Base-by-base conservation (phyloP, 257 asterid genomes). In the Jasminum sambac region DNA sequence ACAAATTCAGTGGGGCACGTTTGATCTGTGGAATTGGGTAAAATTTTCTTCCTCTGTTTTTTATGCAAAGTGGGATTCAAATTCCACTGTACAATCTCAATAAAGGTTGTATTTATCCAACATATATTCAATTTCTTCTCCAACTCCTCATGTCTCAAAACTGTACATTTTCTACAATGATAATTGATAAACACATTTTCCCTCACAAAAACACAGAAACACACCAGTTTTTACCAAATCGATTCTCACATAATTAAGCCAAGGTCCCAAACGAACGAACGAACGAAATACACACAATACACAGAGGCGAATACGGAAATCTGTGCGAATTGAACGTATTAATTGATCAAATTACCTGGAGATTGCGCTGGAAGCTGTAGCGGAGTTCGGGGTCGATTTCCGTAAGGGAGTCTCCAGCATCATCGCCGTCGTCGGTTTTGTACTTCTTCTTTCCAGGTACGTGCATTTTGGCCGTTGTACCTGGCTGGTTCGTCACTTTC, bases 351-450 rank as follows among this genome's bases (percentile, higher is more conserved):
- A 19, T 55, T 46, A 91, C 98, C 96, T 94, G 95, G 76, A 78
- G 88, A 68, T 94, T 93, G 68, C 99, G 96, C 88, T 94, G 98
- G 88, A 94, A 94, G 84, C 89, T 80, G 87, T 94, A 91, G 30
- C 99, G 98, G 16, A 94, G 80, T 37, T 94, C 96, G 30, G 98
- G 89, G 77, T 94, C 99, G 60, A 94, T 91, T 76, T 91, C 90
- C 50, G 80, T 21, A 66, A 74, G 84, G 23, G 92, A 83, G 55
- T 89, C 90, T 37, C 81, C 89, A 3, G 36, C 82, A 17, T 30
- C 36, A 4, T 30, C 36, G 36, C 36, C 77, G 67, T 44, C 84
- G 76, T 71, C 82, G 68, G 72, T 76, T 66, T 70, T 63, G 63
- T 41, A 77, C 16, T 83, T 79, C 73, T 77, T 87, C 86, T 84